Evolutionary conservation across 768 basidiomycete genomes (phyloP).

Genomic region (Lentinula guzmanii): DNA sequence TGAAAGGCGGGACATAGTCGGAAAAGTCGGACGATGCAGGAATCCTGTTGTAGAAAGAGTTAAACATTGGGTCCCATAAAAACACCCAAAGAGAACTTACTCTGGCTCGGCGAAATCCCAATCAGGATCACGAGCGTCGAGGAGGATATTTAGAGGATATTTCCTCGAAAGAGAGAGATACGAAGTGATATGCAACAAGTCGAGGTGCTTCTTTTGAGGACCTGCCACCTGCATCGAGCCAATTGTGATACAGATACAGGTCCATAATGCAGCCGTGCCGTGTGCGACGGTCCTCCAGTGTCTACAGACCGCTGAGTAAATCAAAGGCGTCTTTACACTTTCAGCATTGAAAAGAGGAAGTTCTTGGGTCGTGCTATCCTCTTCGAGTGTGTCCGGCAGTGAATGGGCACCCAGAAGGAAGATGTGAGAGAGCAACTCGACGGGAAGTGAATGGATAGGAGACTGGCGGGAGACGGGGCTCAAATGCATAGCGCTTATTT

Average conservation of each 20-base stretch:
- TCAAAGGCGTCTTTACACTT: constrained; percentile 37
- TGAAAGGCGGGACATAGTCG: constrained; percentile 20
- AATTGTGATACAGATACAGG: constrained; percentile 43
- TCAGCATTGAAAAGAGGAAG: constrained; percentile 29
- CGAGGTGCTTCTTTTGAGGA: constrained; percentile 12
- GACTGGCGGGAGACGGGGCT: neutral
- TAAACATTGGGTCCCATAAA: neutral
- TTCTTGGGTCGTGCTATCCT: constrained; percentile 16
- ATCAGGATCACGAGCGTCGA: constrained; percentile 52
- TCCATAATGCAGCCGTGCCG: constrained; percentile 47
- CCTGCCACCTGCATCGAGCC: constrained; percentile 20
- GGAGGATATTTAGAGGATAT: constrained; percentile 47
- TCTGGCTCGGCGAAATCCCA: constrained; percentile 53
- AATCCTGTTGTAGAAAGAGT: constrained; percentile 15
- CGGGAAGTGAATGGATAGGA: constrained; percentile 41
- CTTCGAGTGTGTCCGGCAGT: constrained; percentile 14
- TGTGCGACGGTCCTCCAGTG: constrained; percentile 49
- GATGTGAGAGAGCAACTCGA: constrained; percentile 52
- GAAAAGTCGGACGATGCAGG: constrained; percentile 16
- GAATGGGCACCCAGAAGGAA: constrained; percentile 42
- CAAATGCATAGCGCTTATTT: constrained; percentile 9
- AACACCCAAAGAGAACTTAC: constrained; percentile 21
- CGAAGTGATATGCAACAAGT: constrained; percentile 30
- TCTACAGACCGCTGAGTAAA: constrained; percentile 40
- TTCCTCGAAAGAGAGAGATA: constrained; percentile 43